Base-by-base conservation (phyloP, 306 rosid species). In the Trifolium dubium region DNA sequence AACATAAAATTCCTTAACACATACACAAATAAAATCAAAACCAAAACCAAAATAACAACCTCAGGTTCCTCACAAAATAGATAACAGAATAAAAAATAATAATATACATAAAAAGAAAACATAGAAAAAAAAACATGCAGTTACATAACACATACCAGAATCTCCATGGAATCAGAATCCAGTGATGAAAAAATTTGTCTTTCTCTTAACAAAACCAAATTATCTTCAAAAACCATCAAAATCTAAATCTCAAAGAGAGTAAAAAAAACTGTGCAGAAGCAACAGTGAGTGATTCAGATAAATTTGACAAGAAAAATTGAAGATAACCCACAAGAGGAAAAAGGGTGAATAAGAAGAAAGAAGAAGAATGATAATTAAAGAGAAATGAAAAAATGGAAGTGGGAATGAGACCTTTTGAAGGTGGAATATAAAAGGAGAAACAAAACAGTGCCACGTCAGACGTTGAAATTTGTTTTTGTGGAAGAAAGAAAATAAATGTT, bases 131-230 rank as follows among this genome's bases (percentile, higher is more conserved):
- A 67, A 64, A 72, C 29, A 17, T 30, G 40, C 5, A 67, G 34
- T 40, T 53, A 19, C 72, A 60, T 34, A 15, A 34, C 17, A 67
- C 87, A 59, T 83, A 89, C 95, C 51, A 83, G 83, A 80, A 82
- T 70, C 13, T 78, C 67, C 89, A 85, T 85, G 47, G 83, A 77
- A 64, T 74, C 62, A 73, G 73, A 85, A 30, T 23, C 74, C 79
- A 60, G 46, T 61, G 65, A 55, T 64, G 60, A 76, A 76, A 68
- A 66, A 43, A 43, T 67, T 40, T 72, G 60, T 10, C 10, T 50
- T 74, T 23, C 8, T 39, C 49, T 53, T 29, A 73, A 78, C 44
- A 54, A n/a, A 28, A 5, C 62, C 58, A 75, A 71, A 61, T 30
- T 70, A 28, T 74, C 64, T 40, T 75, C 30, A 37, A 37, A 37